Conservation (phyloP, 139 green algal species). For the Picocystis salinarum region DNA sequence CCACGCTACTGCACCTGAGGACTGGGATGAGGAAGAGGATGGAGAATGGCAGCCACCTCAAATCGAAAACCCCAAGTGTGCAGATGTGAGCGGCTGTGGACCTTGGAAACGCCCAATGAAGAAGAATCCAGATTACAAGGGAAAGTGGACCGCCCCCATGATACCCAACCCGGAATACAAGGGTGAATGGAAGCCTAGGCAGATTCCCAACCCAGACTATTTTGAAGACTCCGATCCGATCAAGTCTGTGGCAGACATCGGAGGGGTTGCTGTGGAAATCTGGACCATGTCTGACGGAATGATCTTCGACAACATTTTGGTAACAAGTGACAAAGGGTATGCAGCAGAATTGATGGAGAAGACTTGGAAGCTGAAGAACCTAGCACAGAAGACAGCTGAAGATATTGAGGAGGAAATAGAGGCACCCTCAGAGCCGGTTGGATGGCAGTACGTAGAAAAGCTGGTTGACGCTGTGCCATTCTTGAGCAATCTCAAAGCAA, state of each 20-base stretch:
- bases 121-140: conserved; percentile 80
- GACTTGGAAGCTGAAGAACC: conserved; percentile 15
- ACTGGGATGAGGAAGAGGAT: conserved; percentile 5
- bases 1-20: not conserved
- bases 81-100: conserved; percentile 53
- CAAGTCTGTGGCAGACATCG: conserved; percentile 40
- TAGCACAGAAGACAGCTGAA: not conserved
- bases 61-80: conserved; percentile 24
- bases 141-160: conserved; percentile 33
- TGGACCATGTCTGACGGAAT: conserved; percentile 48
- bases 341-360: conserved; percentile 10
- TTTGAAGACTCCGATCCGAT: conserved; percentile 33
- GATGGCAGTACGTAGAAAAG: not conserved
- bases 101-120: conserved; percentile 65
- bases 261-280: conserved; percentile 63
- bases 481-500: no score
- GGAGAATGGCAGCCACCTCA: not conserved
- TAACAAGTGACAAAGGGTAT: conserved; percentile 11
- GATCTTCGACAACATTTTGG: conserved; percentile 31
- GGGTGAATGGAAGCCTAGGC: conserved; percentile 25
- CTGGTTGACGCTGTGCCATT: not conserved
- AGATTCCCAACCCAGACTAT: conserved; percentile 79
- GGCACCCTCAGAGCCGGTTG: not conserved
- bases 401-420: not conserved
- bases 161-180: conserved; percentile 11